phyloP scores from a whole-genome alignment of 305 asterid species.

The Fraxinus xanthoxyloides region DNA sequence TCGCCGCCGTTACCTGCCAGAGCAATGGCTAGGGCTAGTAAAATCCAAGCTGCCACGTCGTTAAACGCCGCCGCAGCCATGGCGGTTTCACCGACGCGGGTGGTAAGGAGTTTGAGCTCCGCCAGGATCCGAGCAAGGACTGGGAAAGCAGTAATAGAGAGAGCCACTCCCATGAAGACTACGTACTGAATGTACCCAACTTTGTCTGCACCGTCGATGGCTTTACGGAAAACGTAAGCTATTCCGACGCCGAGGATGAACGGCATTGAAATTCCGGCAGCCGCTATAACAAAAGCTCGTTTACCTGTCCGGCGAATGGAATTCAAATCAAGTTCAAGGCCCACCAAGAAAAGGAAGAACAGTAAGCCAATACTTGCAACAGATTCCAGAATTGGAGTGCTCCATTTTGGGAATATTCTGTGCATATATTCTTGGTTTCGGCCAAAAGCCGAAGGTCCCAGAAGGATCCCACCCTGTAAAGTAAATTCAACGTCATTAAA shows the following conservation, averaged over 20 bases:
- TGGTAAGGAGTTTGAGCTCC: conserved; percentile 51
- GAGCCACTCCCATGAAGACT: conserved; percentile 53
- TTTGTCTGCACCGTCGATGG: conserved; percentile 33
- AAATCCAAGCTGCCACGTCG: conserved; percentile 55
- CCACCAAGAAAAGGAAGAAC: conserved; percentile 55
- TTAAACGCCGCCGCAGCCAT: conserved; percentile 56
- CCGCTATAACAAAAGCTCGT: conserved; percentile 41
- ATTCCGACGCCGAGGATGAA: conserved; percentile 40
- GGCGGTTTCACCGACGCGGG: conserved; percentile 45
- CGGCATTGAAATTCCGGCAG: conserved; percentile 40
- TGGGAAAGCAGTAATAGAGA: conserved; percentile 58
- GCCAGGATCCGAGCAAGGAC: conserved; percentile 52
- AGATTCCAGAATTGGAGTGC: conserved; percentile 37
- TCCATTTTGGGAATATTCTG: conserved; percentile 39
- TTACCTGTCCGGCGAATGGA: conserved; percentile 40
- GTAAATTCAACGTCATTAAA: not conserved
- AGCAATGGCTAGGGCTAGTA: conserved; percentile 53
- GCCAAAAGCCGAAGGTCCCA: conserved; percentile 47
- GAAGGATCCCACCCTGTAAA: conserved; percentile 40
- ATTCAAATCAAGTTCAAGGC: conserved; percentile 43
- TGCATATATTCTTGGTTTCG: conserved; percentile 32
- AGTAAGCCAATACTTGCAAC: conserved; percentile 44
- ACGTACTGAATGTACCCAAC: conserved; percentile 31
- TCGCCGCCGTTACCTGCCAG: conserved; percentile 39
- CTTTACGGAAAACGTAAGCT: conserved; percentile 28